Percentiles rank a stretch among this genome's conserved stretches.
These are phyloP conservation scores for Cytospora chrysosperma DNA, from an alignment of 2,329 filamentous ascomycete species.

Conservation along the genomic window DNA sequence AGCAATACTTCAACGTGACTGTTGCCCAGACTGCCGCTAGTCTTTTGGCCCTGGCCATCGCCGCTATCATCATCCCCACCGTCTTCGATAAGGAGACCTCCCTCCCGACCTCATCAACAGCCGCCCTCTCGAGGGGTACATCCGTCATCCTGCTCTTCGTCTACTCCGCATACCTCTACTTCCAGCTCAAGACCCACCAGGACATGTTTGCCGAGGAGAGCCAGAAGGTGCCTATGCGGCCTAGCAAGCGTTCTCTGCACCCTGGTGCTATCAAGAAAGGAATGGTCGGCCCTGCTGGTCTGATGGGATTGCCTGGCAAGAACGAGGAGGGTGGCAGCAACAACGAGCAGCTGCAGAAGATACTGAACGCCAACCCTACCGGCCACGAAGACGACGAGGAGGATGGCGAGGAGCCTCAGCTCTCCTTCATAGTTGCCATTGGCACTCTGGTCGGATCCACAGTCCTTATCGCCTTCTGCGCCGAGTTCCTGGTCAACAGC, in stretches of 20 bases:
- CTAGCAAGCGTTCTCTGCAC: conserved; percentile 29
- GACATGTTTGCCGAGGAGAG: conserved; percentile 77
- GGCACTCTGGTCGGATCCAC: conserved; percentile 71
- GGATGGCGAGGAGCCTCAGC: conserved; percentile 69
- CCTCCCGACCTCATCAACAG: conserved; percentile 49
- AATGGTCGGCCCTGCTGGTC: conserved; percentile 39
- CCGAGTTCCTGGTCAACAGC: conserved; percentile 74
- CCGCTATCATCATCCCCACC: conserved; percentile 83
- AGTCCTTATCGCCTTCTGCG: conserved; percentile 76
- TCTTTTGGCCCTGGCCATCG: conserved; percentile 74
- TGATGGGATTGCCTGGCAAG: conserved; percentile 36
- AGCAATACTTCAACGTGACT: conserved; percentile 89
- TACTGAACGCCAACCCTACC: conserved; percentile 42
- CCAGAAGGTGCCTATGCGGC: conserved; percentile 63
- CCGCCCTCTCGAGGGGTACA: conserved; percentile 68
- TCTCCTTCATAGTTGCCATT: conserved; percentile 71
- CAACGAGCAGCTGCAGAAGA: conserved; percentile 45
- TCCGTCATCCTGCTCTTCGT: conserved; percentile 79
- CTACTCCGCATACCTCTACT: conserved; percentile 81
- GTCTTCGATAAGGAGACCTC: conserved; percentile 65
- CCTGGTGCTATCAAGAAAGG: conserved; percentile 40
- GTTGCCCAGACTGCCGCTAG: conserved; percentile 88
- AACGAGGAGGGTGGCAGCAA: conserved; percentile 26
- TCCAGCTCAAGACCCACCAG: conserved; percentile 85
- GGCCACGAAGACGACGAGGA: conserved; percentile 64